Base-by-base conservation (phyloP, 352 stramenopile species). In the Globisporangium heterothallicum region DNA sequence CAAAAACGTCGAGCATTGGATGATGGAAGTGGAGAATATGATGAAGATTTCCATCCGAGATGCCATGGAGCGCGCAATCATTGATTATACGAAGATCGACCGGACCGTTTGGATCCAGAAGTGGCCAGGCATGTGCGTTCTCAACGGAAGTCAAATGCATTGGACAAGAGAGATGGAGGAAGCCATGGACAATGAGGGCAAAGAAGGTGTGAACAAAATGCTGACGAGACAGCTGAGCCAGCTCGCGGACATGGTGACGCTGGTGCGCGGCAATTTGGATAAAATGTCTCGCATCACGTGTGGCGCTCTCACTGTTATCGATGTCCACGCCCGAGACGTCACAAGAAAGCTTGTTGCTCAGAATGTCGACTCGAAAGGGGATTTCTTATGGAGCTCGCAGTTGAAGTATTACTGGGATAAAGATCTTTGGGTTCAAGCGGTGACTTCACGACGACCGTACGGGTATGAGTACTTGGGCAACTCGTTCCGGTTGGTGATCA, bases 381-480 rank as follows among this genome's bases (percentile, higher is more conserved):
- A 98, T 48, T 95, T 95, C 50, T 40, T 92, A 16, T 95, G 84
- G 84, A 88, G 78, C 40, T 90, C 78, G 44, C 76, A 94, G 52
- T 60, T 94, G 8, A 86, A 92, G 49, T 98, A 98, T 56, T 98
- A 98, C 68, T 98, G 92, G 93, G 80, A 89, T 6, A 83, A 85
- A 34, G 86, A 98, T 55, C 41, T 97, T 13, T 93, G 73, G 72
- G 83, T 88, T 5, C 79, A 97, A 54, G 91, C 95, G 49, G 88
- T 97, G 25, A 94, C 91, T 22, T 92, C 90, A 6, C 68, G 83
- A 0, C 74, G 93, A 5, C 86, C 84, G 5, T 98, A 98, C 62
- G 94, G 89, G 7, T 98, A 98, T 62, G 94, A 98, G 65, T 98
- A 98, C 64, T 63, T 98, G n/a, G 94, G 94, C 6, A 98, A 98